Evolutionary conservation across 1,284 basidiomycete species (phyloP).

Genomic region (Fomitopsis betulina): DNA sequence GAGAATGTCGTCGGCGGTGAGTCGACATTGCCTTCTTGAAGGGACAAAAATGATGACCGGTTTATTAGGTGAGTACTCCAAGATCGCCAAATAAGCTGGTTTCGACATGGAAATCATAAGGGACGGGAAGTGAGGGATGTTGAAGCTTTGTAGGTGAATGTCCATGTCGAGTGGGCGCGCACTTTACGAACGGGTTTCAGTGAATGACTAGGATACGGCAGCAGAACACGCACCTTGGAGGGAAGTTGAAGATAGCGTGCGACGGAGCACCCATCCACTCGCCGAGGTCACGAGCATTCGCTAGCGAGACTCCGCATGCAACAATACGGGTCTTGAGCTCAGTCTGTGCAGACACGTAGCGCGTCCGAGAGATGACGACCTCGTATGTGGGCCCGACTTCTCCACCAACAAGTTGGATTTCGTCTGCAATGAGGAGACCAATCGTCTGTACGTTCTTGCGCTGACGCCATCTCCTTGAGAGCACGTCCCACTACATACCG

Average conservation of each 20-base stretch:
- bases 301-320: slow-evolving; percentile 90
- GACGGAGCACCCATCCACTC: slow-evolving; percentile 97
- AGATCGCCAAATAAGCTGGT: slow-evolving; percentile 91
- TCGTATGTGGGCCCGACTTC: slow-evolving; percentile 96
- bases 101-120: slow-evolving; percentile 99
- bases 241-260: slow-evolving; percentile 97
- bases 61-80: slow-evolving; percentile 83
- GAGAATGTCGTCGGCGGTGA: slow-evolving; percentile 91
- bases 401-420: slow-evolving; percentile 90
- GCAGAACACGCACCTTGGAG: slow-evolving; percentile 60
- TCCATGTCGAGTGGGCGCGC: slow-evolving; percentile 96
- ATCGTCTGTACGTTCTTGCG: slow-evolving; percentile 95
- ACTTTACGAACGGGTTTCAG: slow-evolving; percentile 33
- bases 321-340: slow-evolving; percentile 89
- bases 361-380: slow-evolving; percentile 89
- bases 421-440: slow-evolving; percentile 91
- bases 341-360: slow-evolving; percentile 95
- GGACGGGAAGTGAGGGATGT: slow-evolving; percentile 95
- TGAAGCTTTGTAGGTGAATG: slow-evolving; percentile 95
- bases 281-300: slow-evolving; percentile 94
- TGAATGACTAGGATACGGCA: neutral
- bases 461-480: slow-evolving; percentile 96
- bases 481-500: slow-evolving; percentile 81
- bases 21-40: slow-evolving; percentile 87
- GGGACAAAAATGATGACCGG: slow-evolving; percentile 94